Conservation (phyloP, 495 filamentous ascomycete genomes). For the Choiromyces venosus region DNA sequence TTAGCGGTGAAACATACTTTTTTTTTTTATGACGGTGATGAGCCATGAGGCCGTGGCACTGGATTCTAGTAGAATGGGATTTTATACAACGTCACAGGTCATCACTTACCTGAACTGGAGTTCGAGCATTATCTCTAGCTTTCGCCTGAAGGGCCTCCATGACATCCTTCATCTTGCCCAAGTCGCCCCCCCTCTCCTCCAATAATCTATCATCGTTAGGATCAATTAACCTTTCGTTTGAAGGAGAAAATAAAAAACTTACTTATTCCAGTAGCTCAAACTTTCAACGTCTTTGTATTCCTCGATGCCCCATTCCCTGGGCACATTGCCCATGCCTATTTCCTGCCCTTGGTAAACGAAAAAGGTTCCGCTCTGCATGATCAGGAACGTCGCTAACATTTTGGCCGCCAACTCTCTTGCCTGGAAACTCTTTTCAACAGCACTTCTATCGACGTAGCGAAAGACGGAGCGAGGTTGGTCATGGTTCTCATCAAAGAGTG, state of each 20-base stretch:
- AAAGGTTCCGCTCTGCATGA: slow-evolving; percentile 59
- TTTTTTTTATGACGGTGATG: not conserved
- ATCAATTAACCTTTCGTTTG: not conserved
- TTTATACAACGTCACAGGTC: not conserved
- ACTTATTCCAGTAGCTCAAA: slow-evolving; percentile 58
- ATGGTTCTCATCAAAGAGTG: slow-evolving; percentile 68
- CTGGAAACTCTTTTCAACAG: slow-evolving; percentile 48
- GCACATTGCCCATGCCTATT: slow-evolving; percentile 68
- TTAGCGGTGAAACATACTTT: not conserved
- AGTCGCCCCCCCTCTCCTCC: slow-evolving; percentile 40
- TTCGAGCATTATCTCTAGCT: slow-evolving; percentile 54
- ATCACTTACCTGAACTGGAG: slow-evolving; percentile 43
- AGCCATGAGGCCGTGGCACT: not conserved
- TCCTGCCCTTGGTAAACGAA: slow-evolving; percentile 77
- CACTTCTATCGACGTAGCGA: slow-evolving; percentile 47
- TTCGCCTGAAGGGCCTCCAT: slow-evolving; percentile 51
- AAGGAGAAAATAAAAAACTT: not conserved
- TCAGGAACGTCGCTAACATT: slow-evolving; percentile 58
- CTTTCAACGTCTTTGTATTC: slow-evolving; percentile 70
- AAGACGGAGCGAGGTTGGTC: slow-evolving; percentile 63
- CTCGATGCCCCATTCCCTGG: slow-evolving; percentile 57
- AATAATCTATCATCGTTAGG: slow-evolving; percentile 42
- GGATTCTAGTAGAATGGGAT: not conserved
- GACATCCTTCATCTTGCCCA: slow-evolving; percentile 28
- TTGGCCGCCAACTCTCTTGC: slow-evolving; percentile 52